Evolutionary conservation across 495 filamentous ascomycete genomes (phyloP), one percentile per base, ranked within the genome.

Genomic region (Xylaria palmicola): DNA sequence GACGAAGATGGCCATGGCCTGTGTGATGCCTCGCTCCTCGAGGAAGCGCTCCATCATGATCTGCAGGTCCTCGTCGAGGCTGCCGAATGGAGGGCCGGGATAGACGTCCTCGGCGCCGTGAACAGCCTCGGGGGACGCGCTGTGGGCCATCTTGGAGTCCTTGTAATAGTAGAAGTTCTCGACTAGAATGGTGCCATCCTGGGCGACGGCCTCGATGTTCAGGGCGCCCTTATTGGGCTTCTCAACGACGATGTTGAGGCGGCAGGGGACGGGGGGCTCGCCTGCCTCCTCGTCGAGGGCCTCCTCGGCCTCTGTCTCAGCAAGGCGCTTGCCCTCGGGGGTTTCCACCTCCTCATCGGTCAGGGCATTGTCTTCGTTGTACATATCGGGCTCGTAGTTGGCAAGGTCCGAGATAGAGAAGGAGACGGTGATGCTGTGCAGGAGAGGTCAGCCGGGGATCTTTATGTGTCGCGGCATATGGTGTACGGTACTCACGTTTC

Each of bases 51-150:
- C 94, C 72, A 97, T 78, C 69, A 96, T 79, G 55, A 90, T 81
- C 79, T 98, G 92, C 39, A 99, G 83, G 68, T 97, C 94, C 79
- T 97, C 92, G 72, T 99, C 94, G 40, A 99, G 83, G 80, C 90
- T 95, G 76, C 86, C 85, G 72, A 97, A 98, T 34, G 91, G 91
- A 62, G 94, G 95, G 47, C 94, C 94, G 54, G 90, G 88, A 79
- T 98, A 99, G 53, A 92, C 70, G 67, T 88, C 85, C 72, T 89
- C 83, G 65, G 90, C 71, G 40, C 64, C 68, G 71, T 82, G 81
- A 27, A 75, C 67, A 54, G 72, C 68, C 19, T 82, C 77, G 59
- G 82, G 72, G 13, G 68, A 69, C 49, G 69, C 70, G 69, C 71
- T 76, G 67, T 82, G 78, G 15, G 91, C 91, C 64, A 92, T 72